phyloP scores from a whole-genome alignment of 83 land plant genomes.

The Thuja plicata region DNA sequence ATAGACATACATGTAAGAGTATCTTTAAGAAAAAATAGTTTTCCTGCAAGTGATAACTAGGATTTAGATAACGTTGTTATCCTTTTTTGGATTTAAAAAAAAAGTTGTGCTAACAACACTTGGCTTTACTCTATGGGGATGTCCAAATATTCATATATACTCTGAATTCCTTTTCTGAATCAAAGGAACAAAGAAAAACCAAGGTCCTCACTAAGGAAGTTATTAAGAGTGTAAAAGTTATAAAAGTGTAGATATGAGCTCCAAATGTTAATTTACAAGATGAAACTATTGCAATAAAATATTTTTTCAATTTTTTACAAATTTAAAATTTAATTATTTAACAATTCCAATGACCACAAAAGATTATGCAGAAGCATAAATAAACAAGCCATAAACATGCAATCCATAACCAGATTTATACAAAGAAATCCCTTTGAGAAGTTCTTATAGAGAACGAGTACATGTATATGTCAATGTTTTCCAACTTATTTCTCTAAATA shows the following conservation, averaged over 20 bases:
- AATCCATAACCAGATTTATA: too few species aligned
- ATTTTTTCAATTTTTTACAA: too few species aligned
- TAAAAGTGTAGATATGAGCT: neutral
- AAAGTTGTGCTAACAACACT: neutral
- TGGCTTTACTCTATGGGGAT: neutral
- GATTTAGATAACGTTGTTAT: neutral
- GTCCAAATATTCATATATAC: neutral
- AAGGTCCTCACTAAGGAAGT: neutral
- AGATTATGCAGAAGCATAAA: too few species aligned
- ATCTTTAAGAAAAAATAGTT: neutral
- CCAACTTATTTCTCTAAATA: too few species aligned
- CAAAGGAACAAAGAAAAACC: neutral
- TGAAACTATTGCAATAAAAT: too few species aligned
- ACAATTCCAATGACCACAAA: too few species aligned
- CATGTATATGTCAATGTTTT: too few species aligned
- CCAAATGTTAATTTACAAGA: neutral
- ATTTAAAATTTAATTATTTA: too few species aligned
- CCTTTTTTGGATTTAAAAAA: neutral
- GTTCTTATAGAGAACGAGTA: too few species aligned
- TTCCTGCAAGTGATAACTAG: neutral
- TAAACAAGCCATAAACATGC: too few species aligned
- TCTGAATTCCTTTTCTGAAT: neutral
- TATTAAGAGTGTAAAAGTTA: neutral
- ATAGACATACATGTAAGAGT: neutral
- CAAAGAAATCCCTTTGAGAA: too few species aligned